phyloP scores from a whole-genome alignment of 2,329 filamentous ascomycete species.

The Calonectria henricotiae region DNA sequence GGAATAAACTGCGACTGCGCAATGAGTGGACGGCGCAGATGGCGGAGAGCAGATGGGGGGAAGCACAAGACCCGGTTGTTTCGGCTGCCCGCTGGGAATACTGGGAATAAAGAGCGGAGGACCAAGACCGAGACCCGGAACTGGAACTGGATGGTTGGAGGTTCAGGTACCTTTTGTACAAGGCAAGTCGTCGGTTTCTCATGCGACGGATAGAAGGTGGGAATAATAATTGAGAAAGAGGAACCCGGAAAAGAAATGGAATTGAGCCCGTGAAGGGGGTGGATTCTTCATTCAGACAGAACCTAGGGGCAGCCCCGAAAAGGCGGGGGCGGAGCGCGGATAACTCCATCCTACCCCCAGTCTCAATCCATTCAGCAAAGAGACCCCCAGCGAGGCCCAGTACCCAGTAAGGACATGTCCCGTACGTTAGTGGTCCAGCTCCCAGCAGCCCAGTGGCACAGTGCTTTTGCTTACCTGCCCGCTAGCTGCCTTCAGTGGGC shows the following conservation, averaged over 20 bases:
- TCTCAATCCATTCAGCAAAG: conserved; percentile 9
- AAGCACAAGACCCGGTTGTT: conserved; percentile 22
- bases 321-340: conserved; percentile 50
- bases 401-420: conserved; percentile 14
- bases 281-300: conserved; percentile 40
- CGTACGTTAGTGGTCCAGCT: conserved; percentile 27
- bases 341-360: conserved; percentile 21
- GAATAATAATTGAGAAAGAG: conserved; percentile 45
- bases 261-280: conserved; percentile 46
- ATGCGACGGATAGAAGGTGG: conserved; percentile 38
- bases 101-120: conserved; percentile 55
- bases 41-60: conserved; percentile 20
- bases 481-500: conserved; percentile 21
- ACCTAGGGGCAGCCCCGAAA: conserved; percentile 43
- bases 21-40: conserved; percentile 15
- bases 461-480: conserved; percentile 22
- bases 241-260: conserved; percentile 53
- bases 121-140: conserved; percentile 39
- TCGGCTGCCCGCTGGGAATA: conserved; percentile 49
- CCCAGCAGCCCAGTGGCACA: conserved; percentile 30
- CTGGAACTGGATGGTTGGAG: conserved; percentile 33
- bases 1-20: conserved; percentile 41
- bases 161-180: conserved; percentile 23
- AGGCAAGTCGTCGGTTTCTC: conserved; percentile 20
- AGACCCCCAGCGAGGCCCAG: conserved; percentile 12